phyloP scores from a whole-genome alignment of 2,329 filamentous ascomycete species.

The Amauroascus verrucosus region DNA sequence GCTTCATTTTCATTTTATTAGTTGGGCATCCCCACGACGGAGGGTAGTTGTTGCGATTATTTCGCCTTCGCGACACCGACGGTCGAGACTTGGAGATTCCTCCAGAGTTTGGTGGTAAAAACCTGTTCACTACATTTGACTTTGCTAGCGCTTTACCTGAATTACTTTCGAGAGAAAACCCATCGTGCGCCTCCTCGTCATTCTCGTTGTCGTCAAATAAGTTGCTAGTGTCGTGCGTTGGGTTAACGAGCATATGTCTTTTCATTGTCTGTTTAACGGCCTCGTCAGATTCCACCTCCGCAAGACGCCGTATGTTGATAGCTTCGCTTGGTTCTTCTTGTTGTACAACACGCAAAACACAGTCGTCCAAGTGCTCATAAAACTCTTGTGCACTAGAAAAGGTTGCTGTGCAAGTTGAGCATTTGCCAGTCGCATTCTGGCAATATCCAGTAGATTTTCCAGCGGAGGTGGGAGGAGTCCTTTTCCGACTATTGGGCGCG shows the following conservation, averaged over 20 bases:
- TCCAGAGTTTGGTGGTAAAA: slow-evolving; percentile 51
- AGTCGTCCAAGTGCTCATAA: slow-evolving; percentile 83
- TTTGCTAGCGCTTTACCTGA: slow-evolving; percentile 28
- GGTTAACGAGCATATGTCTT: slow-evolving; percentile 44
- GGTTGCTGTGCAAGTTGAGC: slow-evolving; percentile 77
- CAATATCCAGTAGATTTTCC: slow-evolving; percentile 59
- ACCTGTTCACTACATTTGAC: slow-evolving; percentile 35
- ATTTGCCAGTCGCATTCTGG: slow-evolving; percentile 71
- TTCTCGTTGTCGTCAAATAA: slow-evolving; percentile 52
- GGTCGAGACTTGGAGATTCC: slow-evolving; percentile 65
- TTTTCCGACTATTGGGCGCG: slow-evolving; percentile 82
- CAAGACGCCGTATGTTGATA: slow-evolving; percentile 46
- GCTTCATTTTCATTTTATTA: slow-evolving; percentile 96
- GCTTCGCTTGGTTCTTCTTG: slow-evolving; percentile 49
- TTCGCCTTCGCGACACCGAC: slow-evolving; percentile 55
- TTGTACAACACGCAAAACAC: slow-evolving; percentile 54
- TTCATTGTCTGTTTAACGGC: slow-evolving; percentile 49
- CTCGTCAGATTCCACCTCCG: slow-evolving; percentile 51
- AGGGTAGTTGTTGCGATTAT: slow-evolving; percentile 88
- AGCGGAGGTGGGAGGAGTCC: slow-evolving; percentile 40
- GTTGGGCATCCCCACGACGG: slow-evolving; percentile 86
- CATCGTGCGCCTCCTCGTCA: slow-evolving; percentile 20
- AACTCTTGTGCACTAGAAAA: slow-evolving; percentile 89
- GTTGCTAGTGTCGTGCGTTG: slow-evolving; percentile 38
- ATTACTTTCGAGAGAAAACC: slow-evolving; percentile 15